A percentile compares a stretch with the other conserved stretches of the same genome.
Conservation (phyloP, 1,139 yeast species). For the Blastobotrys buckinghamii region DNA sequence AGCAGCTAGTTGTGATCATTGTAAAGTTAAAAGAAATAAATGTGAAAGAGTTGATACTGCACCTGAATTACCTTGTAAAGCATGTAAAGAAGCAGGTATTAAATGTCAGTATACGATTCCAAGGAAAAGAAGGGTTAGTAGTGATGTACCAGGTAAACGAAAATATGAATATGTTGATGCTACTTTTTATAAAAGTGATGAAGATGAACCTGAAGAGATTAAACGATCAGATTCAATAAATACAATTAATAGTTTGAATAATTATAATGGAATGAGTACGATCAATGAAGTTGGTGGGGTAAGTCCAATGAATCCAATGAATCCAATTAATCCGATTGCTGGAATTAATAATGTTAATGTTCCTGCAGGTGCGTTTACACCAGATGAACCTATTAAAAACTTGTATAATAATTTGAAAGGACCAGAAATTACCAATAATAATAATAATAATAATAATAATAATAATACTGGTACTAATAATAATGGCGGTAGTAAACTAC, state of each 20-base stretch:
- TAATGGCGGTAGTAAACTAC: no score
- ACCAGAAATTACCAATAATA: not conserved
- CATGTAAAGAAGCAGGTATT: constrained; percentile 8
- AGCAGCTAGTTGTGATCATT: constrained; percentile 15
- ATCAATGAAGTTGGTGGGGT: not conserved
- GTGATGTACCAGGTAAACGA: constrained; percentile 13
- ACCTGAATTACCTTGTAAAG: constrained; percentile 7
- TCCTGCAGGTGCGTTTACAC: no score
- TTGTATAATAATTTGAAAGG: constrained; percentile 5
- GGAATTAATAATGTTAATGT: no score
- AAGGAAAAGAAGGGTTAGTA: constrained; percentile 13
- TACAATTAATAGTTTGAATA: not conserved
- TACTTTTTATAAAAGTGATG: constrained; percentile 5
- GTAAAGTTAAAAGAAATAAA: constrained; percentile 13
- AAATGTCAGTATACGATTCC: constrained; percentile 13
- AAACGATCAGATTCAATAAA: no score
- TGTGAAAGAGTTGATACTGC: constrained; percentile 9
- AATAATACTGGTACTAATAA: no score
- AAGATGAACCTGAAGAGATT: not conserved
- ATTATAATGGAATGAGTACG: not conserved
- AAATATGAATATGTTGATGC: constrained; percentile 15
- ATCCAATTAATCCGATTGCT: no score
- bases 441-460: no score
- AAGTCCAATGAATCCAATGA: no score
- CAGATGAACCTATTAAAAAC: not conserved